These are phyloP conservation scores for Tylopilus subfusipes DNA, from an alignment of 768 basidiomycete species.

Conservation along the genomic window DNA sequence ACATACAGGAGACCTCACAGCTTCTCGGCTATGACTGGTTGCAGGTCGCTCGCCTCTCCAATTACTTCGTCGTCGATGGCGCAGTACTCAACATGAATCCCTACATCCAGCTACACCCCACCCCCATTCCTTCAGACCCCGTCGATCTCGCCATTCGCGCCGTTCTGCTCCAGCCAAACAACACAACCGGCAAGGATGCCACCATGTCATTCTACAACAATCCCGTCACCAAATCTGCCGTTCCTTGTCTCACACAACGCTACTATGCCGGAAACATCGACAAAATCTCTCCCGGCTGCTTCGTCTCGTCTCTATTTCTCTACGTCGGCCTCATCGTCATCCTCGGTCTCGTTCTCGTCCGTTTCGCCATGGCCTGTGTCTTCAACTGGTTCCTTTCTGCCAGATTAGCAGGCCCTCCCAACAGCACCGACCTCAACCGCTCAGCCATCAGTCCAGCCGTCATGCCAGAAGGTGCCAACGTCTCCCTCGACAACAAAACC, in stretches of 20 bases:
- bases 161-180: constrained; percentile 48
- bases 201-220: constrained; percentile 84
- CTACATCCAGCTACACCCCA: constrained; percentile 74
- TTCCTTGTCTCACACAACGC: constrained; percentile 78
- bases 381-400: constrained; percentile 97
- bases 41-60: constrained; percentile 66
- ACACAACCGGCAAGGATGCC: constrained; percentile 76
- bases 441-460: constrained; percentile 92
- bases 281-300: constrained; percentile 94
- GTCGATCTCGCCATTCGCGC: constrained; percentile 84
- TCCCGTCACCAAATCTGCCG: constrained; percentile 56
- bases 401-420: constrained; percentile 73
- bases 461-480: constrained; percentile 93
- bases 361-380: constrained; percentile 93
- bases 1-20: constrained; percentile 61
- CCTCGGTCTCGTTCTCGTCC: constrained; percentile 82
- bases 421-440: constrained; percentile 66
- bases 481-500: constrained; percentile 84
- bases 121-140: constrained; percentile 61
- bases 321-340: constrained; percentile 91
- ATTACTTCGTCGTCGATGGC: constrained; percentile 90
- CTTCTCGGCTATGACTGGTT: constrained; percentile 89
- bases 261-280: constrained; percentile 96
- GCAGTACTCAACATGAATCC: constrained; percentile 90
- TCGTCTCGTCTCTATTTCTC: constrained; percentile 83